phyloP scores from a whole-genome alignment of 2,329 filamentous ascomycete species.

The Bipolaris cookei region DNA sequence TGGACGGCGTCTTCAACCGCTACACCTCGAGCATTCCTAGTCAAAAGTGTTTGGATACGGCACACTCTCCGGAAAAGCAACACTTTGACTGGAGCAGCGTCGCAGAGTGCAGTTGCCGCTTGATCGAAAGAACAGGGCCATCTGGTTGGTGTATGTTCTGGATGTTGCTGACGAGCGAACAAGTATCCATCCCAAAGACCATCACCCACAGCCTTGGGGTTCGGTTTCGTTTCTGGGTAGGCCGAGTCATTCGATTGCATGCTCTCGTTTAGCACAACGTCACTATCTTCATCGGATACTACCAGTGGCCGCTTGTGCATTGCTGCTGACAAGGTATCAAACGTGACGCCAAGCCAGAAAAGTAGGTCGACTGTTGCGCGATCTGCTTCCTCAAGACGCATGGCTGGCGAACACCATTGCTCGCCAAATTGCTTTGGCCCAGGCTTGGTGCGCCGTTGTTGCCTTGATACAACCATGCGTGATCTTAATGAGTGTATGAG shows the following conservation, averaged over 20 bases:
- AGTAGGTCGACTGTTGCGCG: conserved; percentile 59
- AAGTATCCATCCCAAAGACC: conserved; percentile 51
- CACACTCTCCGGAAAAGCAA: conserved; percentile 64
- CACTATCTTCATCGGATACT: conserved; percentile 56
- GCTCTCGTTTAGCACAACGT: conserved; percentile 37
- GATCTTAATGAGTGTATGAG: conserved; percentile 49
- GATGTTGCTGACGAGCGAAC: conserved; percentile 42
- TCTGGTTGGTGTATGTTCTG: conserved; percentile 36
- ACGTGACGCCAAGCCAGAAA: conserved; percentile 66
- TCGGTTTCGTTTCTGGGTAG: neutral
- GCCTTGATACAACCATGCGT: conserved; percentile 35
- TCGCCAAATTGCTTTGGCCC: conserved; percentile 19
- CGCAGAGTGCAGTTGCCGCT: conserved; percentile 58
- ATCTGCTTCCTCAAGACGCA: conserved; percentile 44
- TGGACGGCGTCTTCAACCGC: conserved; percentile 58
- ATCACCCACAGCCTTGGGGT: conserved; percentile 3
- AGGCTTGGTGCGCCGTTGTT: conserved; percentile 15
- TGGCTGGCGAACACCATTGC: conserved; percentile 20
- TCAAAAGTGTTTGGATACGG: conserved; percentile 61
- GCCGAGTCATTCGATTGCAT: conserved; percentile 11
- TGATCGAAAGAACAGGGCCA: conserved; percentile 64
- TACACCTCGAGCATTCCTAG: conserved; percentile 47
- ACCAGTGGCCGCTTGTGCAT: conserved; percentile 58
- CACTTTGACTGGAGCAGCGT: conserved; percentile 65
- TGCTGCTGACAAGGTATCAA: conserved; percentile 63